phyloP scores from a whole-genome alignment of 352 stramenopile genomes.

The Globisporangium camurandrum region DNA sequence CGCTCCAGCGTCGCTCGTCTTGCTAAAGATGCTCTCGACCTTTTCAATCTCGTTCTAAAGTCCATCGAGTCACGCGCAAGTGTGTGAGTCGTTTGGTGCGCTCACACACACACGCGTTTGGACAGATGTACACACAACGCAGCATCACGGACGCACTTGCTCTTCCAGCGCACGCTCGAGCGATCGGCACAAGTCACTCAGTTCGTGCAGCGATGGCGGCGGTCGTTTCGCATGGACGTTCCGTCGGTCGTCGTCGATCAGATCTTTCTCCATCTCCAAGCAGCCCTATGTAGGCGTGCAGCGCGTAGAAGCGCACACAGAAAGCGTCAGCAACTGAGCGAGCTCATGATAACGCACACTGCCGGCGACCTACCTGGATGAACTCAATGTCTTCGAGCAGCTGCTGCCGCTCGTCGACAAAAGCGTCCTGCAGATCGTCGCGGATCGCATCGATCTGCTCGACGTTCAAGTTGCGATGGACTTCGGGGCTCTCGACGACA shows the following conservation, averaged over 20 bases:
- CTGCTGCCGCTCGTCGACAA: slow-evolving; percentile 49
- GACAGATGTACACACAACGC: background rate
- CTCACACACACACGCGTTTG: background rate
- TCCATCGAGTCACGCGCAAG: background rate
- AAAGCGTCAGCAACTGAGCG: too few species aligned
- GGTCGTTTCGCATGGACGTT: slow-evolving; percentile 24
- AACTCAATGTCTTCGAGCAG: slow-evolving; percentile 82
- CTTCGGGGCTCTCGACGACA: slow-evolving; percentile 48
- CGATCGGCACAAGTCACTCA: slow-evolving; percentile 45
- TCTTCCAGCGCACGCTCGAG: slow-evolving; percentile 62
- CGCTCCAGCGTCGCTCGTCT: slow-evolving; percentile 15
- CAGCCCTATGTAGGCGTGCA: slow-evolving; percentile 42
- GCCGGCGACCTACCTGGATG: slow-evolving; percentile 40
- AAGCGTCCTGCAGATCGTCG: slow-evolving; percentile 43
- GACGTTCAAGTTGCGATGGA: slow-evolving; percentile 51
- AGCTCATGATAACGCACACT: too few species aligned
- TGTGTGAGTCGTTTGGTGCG: background rate
- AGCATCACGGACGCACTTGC: slow-evolving; percentile 19
- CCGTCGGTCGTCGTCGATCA: slow-evolving; percentile 66
- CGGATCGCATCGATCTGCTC: slow-evolving; percentile 68
- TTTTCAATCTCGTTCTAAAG: slow-evolving; percentile 23
- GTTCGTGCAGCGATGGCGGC: slow-evolving; percentile 49
- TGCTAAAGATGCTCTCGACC: slow-evolving; percentile 35
- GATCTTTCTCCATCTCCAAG: slow-evolving; percentile 80
- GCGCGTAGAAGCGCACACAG: too few species aligned